These are phyloP conservation scores for Escallonia herrerae DNA, from an alignment of 129 eudicot species.

Conservation along the genomic window DNA sequence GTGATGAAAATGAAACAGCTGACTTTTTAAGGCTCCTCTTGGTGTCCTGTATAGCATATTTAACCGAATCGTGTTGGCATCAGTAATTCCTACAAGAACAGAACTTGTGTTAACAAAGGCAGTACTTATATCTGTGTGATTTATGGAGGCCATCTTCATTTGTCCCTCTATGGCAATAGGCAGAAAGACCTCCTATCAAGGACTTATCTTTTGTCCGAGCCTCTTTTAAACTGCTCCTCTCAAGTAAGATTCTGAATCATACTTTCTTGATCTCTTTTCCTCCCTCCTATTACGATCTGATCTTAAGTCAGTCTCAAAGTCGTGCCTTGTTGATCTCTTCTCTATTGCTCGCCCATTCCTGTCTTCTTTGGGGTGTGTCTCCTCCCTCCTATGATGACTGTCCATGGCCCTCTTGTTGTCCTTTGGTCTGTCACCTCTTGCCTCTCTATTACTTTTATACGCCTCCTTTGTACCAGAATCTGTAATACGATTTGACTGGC, in stretches of 20 bases:
- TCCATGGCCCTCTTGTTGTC: background rate
- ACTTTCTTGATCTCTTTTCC: slow-evolving; percentile 22
- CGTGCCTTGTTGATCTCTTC: slow-evolving; percentile 24
- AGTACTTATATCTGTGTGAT: background rate
- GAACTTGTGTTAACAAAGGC: background rate
- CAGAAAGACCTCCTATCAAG: background rate
- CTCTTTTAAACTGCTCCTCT: background rate
- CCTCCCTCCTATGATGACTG: slow-evolving; percentile 1
- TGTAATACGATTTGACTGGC: slow-evolving; percentile 1
- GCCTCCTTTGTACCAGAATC: slow-evolving; percentile 7
- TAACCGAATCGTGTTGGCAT: background rate
- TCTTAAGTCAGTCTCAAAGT: slow-evolving; percentile 1
- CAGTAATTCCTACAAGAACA: background rate
- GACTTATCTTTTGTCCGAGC: background rate
- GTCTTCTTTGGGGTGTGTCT: background rate
- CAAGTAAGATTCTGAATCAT: slow-evolving; percentile 11
- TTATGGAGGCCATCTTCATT: background rate
- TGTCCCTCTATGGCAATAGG: background rate
- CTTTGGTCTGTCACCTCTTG: slow-evolving; percentile 2
- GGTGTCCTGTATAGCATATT: no score
- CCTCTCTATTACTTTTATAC: slow-evolving; percentile 11
- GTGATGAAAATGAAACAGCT: background rate
- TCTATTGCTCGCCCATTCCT: slow-evolving; percentile 9
- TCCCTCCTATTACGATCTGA: slow-evolving; percentile 19
- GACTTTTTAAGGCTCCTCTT: no score